Base-by-base conservation (phyloP, 2,329 filamentous ascomycete genomes). In the Fusarium sp. region DNA sequence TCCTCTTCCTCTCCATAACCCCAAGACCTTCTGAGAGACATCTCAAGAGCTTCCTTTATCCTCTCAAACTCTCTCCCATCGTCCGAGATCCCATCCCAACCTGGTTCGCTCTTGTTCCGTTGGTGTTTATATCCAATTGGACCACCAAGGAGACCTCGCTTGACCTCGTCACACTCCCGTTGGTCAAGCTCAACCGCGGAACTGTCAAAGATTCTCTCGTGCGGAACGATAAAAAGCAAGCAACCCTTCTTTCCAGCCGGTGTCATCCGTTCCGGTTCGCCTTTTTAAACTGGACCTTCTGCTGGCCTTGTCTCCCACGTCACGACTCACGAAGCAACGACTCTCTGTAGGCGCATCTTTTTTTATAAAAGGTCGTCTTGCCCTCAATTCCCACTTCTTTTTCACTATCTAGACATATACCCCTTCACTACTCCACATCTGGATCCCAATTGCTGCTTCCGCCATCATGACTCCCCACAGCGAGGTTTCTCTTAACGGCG, bases 381-480 rank as follows among this genome's bases (percentile, higher is more conserved):
- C 41, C n/a, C 39, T 56, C 16, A 35, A 52, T 24, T 35, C 43
- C 41, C 37, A 54, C 48, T 54, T 35, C 63, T 63, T 7, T 33
- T 68, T 31, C 56, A 67, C 43, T 18, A 56, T 64, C 48, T 69
- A 67, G 20, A 62, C 22, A 41, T 37, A 72, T 69, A 65, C 43
- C 65, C 68, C 61, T 60, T 65, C 65, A 27, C 20, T 41, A 11
- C 45, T 43, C 41, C 35, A 45, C 37, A 33, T 41, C 64, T 56
- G 31, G 67, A 66, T 68, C 59, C 61, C 52, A 54, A 58, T 57
- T 68, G 24, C n/a, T 39, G 35, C 41, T 52, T 18, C 48, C 62
- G 59, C 56, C 73, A 79, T 62, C 64, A 84, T 84, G 82, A 79
- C 82, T 52, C 81, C 82, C 64, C 82, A 83, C 69, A 81, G 81